Conservation (phyloP, 2,329 filamentous ascomycete genomes). For the Fusarium newnesense region DNA sequence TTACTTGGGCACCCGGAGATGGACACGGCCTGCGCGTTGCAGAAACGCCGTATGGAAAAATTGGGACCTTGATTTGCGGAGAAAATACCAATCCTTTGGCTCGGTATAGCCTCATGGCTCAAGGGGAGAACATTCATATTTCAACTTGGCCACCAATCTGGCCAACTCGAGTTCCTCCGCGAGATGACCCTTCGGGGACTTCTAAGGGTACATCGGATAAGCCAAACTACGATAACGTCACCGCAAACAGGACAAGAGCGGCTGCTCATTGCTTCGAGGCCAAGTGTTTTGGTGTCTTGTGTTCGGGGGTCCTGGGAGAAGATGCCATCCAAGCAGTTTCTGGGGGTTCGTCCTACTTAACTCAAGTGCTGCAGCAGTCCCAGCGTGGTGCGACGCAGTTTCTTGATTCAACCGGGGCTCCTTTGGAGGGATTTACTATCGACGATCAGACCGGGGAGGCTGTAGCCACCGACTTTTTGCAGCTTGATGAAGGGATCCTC, state of each 20-base stretch:
- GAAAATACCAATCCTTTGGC: conserved; percentile 69
- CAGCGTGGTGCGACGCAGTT: conserved; percentile 60
- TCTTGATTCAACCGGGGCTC: conserved; percentile 60
- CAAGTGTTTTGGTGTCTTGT: conserved; percentile 65
- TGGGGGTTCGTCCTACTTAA: conserved; percentile 44
- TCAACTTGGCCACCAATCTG: conserved; percentile 66
- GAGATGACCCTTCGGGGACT: accelerated
- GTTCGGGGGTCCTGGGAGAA: conserved; percentile 55
- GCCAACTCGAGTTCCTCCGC: conserved; percentile 53
- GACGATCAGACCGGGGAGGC: conserved; percentile 31
- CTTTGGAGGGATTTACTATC: conserved; percentile 51
- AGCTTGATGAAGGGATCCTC: conserved; percentile 58
- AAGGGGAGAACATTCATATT: conserved; percentile 66
- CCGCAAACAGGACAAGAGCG: conserved; percentile 61
- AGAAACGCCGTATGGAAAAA: conserved; percentile 56
- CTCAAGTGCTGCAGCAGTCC: conserved; percentile 49
- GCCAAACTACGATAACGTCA: conserved; percentile 63
- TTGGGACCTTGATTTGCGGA: conserved; percentile 64
- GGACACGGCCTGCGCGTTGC: conserved; percentile 60
- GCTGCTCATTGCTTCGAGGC: conserved; percentile 68
- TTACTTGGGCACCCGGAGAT: conserved; percentile 64
- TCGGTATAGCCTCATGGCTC: conserved; percentile 61
- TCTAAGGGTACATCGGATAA: accelerated
- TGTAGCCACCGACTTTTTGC: conserved; percentile 50
- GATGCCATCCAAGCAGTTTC: conserved; percentile 51